A percentile compares a stretch with the other conserved stretches of the same genome.
Conservation (phyloP, 805 yeast species). For the Candida qinlingensis region DNA sequence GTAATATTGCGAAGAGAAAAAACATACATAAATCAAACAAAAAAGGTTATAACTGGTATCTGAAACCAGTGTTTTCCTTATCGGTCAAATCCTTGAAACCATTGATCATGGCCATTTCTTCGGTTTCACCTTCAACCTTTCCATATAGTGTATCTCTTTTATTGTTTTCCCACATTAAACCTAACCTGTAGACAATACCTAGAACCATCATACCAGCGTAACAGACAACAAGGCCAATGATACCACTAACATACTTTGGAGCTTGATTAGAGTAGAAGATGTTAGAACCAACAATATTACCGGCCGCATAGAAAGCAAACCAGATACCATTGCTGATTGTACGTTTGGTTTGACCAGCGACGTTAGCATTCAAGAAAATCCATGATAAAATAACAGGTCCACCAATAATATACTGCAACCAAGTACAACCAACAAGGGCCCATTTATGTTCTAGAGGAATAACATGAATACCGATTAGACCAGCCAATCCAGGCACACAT, state of each 20-base stretch:
- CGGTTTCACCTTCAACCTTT: slow-evolving; percentile 4
- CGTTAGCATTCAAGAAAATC: slow-evolving; percentile 11
- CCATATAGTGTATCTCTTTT: slow-evolving; percentile 3
- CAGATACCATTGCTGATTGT: slow-evolving; percentile 32
- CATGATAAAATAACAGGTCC: slow-evolving; percentile 5
- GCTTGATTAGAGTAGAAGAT: slow-evolving; percentile 34
- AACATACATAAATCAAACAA: too few relatives aligned
- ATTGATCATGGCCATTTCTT: slow-evolving; percentile 5
- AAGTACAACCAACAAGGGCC: slow-evolving; percentile 29
- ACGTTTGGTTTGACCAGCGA: slow-evolving; percentile 39
- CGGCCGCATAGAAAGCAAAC: slow-evolving; percentile 34
- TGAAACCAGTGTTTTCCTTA: slow-evolving; percentile 5
- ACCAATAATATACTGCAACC: slow-evolving; percentile 5
- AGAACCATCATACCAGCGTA: slow-evolving; percentile 5
- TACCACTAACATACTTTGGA: slow-evolving; percentile 30
- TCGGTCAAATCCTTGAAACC: slow-evolving; percentile 7
- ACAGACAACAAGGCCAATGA: slow-evolving; percentile 3
- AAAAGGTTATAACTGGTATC: neutral
- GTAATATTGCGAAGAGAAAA: too few relatives aligned
- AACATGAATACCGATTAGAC: slow-evolving; percentile 26
- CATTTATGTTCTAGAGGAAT: slow-evolving; percentile 5
- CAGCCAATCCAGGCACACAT: slow-evolving; percentile 30
- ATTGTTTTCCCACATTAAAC: slow-evolving; percentile 3
- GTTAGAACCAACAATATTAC: slow-evolving; percentile 43
- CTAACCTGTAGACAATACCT: slow-evolving; percentile 4